Evolutionary conservation across 768 basidiomycete species (phyloP), one percentile per base, ranked within the genome.

Genomic region (Auricularia auricula-judae): DNA sequence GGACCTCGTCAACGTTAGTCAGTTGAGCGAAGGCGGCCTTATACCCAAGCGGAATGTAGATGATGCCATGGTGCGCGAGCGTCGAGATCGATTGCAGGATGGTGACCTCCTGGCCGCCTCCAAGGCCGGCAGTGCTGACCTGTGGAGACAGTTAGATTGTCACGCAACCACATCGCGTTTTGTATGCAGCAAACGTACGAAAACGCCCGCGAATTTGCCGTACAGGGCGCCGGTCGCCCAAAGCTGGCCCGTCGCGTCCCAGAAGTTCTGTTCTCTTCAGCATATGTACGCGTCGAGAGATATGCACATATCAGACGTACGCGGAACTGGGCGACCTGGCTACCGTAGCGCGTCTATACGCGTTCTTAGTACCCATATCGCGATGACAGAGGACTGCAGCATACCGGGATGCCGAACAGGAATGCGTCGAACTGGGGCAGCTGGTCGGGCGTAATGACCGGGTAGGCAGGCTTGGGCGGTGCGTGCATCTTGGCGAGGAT

Each of bases 101-200:
- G 3, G 87, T 88, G 3, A 77, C 65, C 70, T 87, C 88, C 68
- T 93, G 91, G n/a, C 92, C 92, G 65, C 91, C 90, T 63, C 91
- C 90, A 11, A 79, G 83, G n/a, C 80, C 77, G 1, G 81, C 87
- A 0, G 88, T 86, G 23, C 86, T 86, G 62, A 90, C 47, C 47
- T 51, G 16, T 29, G 29, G 29, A 29, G 29, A 29, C 29, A 29
- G 29, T 29, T 0, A 29, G 29, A 29, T 29, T 29, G 29, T 29
- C 29, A 29, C 29, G 29, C 29, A 29, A 29, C 29, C 29, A 29
- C 29, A 29, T 29, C 29, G 29, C 29, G 29, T 11, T 44, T 11
- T 18, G 43, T 10, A 44, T 44, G 18, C 18, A 4, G 12, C 2
- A 42, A 42, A 42, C 47, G 10, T 18, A 51, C 83, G 77, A 93